Evolutionary conservation across 371 early-diverging fungal genomes (phyloP).

Genomic region (Fennellomyces sp.): DNA sequence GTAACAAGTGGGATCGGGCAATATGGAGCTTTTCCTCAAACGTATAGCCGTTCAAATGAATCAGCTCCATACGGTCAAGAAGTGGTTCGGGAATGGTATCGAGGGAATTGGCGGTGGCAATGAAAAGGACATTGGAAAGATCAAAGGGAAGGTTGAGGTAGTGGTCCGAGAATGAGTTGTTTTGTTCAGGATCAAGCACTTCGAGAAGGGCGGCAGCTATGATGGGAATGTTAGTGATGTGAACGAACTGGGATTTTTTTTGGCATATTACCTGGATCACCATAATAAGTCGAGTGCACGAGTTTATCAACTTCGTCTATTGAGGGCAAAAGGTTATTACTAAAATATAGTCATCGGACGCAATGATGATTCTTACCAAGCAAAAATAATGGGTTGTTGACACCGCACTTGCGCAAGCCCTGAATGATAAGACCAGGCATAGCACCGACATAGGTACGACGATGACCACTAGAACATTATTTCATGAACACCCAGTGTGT

Average conservation of each 20-base stretch:
- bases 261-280: too few species aligned
- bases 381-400: slow-evolving; percentile 82
- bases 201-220: slow-evolving; percentile 81
- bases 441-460: slow-evolving; percentile 89
- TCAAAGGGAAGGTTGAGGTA: slow-evolving; percentile 86
- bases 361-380: too few species aligned
- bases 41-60: slow-evolving; percentile 84
- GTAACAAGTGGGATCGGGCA: slow-evolving; percentile 54
- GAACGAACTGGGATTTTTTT: too few species aligned
- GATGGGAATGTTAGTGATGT: too few species aligned
- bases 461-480: slow-evolving; percentile 87
- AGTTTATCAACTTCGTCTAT: slow-evolving; percentile 92
- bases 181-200: slow-evolving; percentile 86
- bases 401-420: slow-evolving; percentile 72
- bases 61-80: slow-evolving; percentile 88
- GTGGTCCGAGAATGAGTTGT: slow-evolving; percentile 78
- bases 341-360: too few species aligned
- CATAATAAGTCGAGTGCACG: slow-evolving; percentile 60
- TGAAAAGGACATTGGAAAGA: slow-evolving; percentile 80
- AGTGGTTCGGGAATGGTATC: slow-evolving; percentile 83
- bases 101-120: slow-evolving; percentile 85
- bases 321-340: too few species aligned
- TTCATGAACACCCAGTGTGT: too few species aligned
- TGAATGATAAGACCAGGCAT: slow-evolving; percentile 87
- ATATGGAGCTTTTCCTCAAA: slow-evolving; percentile 77